Percentiles rank a stretch among this genome's conserved stretches.
These are phyloP conservation scores for Berberis vulgaris DNA, from an alignment of 164 flowering plant genomes.

Conservation along the genomic window DNA sequence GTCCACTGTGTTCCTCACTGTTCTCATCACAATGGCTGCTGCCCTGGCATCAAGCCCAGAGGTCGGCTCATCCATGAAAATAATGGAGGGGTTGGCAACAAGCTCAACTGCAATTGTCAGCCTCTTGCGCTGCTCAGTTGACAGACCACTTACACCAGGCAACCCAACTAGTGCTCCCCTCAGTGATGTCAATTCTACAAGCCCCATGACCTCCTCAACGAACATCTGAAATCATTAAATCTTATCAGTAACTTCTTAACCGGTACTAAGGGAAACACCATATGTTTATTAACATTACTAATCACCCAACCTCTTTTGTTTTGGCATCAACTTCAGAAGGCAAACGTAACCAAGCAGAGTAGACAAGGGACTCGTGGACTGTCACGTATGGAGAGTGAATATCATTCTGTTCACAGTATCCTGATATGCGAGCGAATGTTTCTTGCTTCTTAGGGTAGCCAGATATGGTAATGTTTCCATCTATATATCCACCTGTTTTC, in stretches of 20 bases:
- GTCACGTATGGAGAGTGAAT: slow-evolving; percentile 45
- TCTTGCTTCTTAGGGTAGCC: slow-evolving; percentile 49
- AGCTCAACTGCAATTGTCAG: slow-evolving; percentile 57
- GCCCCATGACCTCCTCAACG: slow-evolving; percentile 49
- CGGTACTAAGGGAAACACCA: neutral
- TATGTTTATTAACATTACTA: neutral
- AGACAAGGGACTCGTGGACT: slow-evolving; percentile 35
- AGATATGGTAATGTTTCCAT: slow-evolving; percentile 34
- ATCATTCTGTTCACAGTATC: slow-evolving; percentile 50
- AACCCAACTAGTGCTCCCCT: slow-evolving; percentile 38
- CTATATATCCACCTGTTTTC: slow-evolving; percentile 40
- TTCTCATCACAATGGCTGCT: slow-evolving; percentile 54
- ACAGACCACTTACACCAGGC: slow-evolving; percentile 42
- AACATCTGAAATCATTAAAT: slow-evolving; percentile 29
- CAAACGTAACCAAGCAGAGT: slow-evolving; percentile 46
- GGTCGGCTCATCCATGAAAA: slow-evolving; percentile 63
- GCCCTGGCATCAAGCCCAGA: slow-evolving; percentile 58
- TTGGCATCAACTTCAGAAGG: slow-evolving; percentile 21
- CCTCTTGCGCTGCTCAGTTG: slow-evolving; percentile 46
- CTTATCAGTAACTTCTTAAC: neutral
- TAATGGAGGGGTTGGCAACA: slow-evolving; percentile 50
- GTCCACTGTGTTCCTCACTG: slow-evolving; percentile 46
- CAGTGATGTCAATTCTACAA: slow-evolving; percentile 34
- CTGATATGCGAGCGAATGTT: slow-evolving; percentile 43
- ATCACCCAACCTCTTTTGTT: slow-evolving; percentile 23